These are phyloP conservation scores for Calonectria pteridis DNA, from an alignment of 2,329 filamentous ascomycete species.

Conservation along the genomic window DNA sequence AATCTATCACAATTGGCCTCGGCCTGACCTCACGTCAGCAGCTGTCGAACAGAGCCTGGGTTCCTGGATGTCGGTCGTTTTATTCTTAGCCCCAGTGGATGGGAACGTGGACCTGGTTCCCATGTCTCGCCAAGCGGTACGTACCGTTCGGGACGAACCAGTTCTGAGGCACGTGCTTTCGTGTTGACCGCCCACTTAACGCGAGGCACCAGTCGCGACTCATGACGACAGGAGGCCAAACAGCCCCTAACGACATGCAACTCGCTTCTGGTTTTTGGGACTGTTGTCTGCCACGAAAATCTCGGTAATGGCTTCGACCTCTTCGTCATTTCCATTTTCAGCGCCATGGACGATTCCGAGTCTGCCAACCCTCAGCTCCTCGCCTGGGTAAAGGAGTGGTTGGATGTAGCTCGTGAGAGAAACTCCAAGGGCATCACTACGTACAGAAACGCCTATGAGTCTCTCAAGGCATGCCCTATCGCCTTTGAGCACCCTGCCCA, in stretches of 20 bases:
- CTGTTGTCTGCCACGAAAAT: background rate
- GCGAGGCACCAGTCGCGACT: conserved; percentile 5
- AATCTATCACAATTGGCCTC: conserved; percentile 24
- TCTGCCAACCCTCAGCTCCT: conserved; percentile 80
- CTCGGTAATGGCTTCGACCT: background rate
- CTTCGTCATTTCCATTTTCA: background rate
- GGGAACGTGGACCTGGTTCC: background rate
- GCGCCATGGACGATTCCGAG: conserved; percentile 51
- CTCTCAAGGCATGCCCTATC: conserved; percentile 80
- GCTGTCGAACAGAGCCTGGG: background rate
- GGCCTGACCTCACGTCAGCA: conserved; percentile 39
- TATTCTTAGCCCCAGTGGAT: background rate
- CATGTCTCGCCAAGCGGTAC: background rate
- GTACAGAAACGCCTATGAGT: conserved; percentile 82
- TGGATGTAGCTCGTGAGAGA: conserved; percentile 75
- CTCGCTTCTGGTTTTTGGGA: background rate
- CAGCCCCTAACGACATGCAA: background rate
- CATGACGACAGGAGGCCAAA: background rate
- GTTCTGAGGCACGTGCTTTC: conserved; percentile 37
- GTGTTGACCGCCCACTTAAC: conserved; percentile 30
- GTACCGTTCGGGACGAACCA: background rate
- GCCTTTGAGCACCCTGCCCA: conserved; percentile 79
- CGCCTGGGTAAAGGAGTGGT: conserved; percentile 82
- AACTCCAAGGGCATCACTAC: conserved; percentile 79
- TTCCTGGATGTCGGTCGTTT: background rate